phyloP scores from a whole-genome alignment of 805 yeast genomes.

The Wickerhamiella shivajii region DNA sequence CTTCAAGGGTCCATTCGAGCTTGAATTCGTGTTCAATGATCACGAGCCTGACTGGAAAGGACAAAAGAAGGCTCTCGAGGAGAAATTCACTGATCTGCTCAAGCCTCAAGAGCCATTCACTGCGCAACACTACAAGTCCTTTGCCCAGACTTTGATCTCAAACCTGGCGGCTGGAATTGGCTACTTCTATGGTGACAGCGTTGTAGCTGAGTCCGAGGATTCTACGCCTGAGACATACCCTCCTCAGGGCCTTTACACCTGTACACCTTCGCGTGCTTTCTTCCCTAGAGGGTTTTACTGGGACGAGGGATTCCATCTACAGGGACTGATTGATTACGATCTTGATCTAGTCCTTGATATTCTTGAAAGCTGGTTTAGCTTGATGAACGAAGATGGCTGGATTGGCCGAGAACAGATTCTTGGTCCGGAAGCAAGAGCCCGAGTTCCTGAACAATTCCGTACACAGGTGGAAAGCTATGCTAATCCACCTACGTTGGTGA shows the following conservation, averaged over 20 bases:
- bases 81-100: slow-evolving; percentile 10
- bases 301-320: slow-evolving; percentile 95
- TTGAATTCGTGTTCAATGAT: slow-evolving; percentile 48
- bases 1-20: slow-evolving; percentile 60
- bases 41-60: slow-evolving; percentile 30
- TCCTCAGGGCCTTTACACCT: slow-evolving; percentile 63
- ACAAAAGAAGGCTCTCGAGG: slow-evolving; percentile 28
- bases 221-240: slow-evolving; percentile 30
- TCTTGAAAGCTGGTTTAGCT: slow-evolving; percentile 69
- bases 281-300: slow-evolving; percentile 96
- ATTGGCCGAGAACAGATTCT: slow-evolving; percentile 89
- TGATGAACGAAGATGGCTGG: slow-evolving; percentile 90
- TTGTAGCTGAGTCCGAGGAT: slow-evolving; percentile 62
- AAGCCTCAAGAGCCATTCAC: slow-evolving; percentile 39
- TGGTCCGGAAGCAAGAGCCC: slow-evolving; percentile 78
- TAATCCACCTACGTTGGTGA: slow-evolving; percentile 87
- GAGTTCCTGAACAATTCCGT: slow-evolving; percentile 72
- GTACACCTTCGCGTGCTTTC: slow-evolving; percentile 84
- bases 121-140: slow-evolving; percentile 29
- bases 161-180: slow-evolving; percentile 84
- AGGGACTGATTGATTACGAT: slow-evolving; percentile 73
- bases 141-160: slow-evolving; percentile 69
- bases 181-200: slow-evolving; percentile 68
- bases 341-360: slow-evolving; percentile 69
- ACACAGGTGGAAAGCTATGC: slow-evolving; percentile 83